These are phyloP conservation scores for Hericium erinaceus DNA, from an alignment of 768 basidiomycete genomes.

Conservation along the genomic window DNA sequence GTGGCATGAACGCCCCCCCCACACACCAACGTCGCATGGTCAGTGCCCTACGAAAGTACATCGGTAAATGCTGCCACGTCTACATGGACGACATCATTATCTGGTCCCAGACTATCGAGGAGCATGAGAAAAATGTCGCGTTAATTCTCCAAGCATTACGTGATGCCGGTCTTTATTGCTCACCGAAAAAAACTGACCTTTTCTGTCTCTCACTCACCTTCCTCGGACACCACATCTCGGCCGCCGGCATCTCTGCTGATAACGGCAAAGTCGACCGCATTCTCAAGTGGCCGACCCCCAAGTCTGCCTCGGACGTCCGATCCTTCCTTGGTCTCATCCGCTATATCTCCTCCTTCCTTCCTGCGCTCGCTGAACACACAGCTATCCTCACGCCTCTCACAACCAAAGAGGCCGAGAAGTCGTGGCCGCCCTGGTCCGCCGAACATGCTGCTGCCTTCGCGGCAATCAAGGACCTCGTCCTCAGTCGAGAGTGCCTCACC, in stretches of 20 bases:
- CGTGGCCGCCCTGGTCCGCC: too few species aligned
- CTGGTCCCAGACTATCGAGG: background rate
- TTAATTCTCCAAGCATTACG: background rate
- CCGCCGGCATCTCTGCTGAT: background rate
- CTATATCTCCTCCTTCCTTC: too few species aligned
- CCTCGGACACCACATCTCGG: background rate
- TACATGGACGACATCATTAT: background rate
- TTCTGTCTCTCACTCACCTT: background rate
- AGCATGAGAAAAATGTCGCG: background rate
- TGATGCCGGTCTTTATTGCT: background rate
- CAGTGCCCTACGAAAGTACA: background rate
- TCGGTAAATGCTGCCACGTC: background rate
- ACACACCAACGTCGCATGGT: conserved; percentile 1
- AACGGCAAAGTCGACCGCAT: too few species aligned
- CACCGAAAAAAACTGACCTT: background rate
- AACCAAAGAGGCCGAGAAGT: too few species aligned
- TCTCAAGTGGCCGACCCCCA: too few species aligned
- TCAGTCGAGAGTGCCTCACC: too few species aligned
- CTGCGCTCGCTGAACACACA: too few species aligned
- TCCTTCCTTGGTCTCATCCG: too few species aligned
- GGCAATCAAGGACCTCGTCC: too few species aligned
- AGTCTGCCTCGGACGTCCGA: too few species aligned
- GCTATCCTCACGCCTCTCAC: too few species aligned
- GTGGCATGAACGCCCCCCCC: conserved; percentile 24
- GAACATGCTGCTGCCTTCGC: too few species aligned